Percentiles rank a stretch among this genome's conserved stretches.
These are phyloP conservation scores for Boletus rubroflammeus DNA, from an alignment of 768 basidiomycete genomes.

Conservation along the genomic window DNA sequence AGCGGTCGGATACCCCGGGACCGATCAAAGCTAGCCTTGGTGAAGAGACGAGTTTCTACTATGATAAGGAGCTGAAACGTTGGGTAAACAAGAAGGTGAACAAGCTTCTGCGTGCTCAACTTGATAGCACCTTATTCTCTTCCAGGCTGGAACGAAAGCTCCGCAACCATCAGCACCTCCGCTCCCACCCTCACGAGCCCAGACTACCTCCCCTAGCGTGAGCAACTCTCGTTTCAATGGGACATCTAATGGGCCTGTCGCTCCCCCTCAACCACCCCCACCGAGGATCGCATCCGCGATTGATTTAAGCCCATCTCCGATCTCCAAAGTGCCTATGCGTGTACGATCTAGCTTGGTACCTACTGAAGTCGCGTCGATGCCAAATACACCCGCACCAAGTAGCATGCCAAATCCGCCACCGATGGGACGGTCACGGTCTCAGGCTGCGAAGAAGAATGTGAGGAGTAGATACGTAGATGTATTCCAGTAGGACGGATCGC, in stretches of 20 bases:
- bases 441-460: conserved; percentile 67
- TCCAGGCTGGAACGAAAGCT: conserved; percentile 53
- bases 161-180: conserved; percentile 53
- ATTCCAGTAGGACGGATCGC: conserved; percentile 55
- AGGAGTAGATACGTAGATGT: conserved; percentile 89
- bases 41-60: conserved; percentile 86
- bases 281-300: conserved; percentile 61
- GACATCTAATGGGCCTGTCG: conserved; percentile 17
- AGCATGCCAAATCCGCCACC: conserved; percentile 32
- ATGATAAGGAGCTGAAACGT: conserved; percentile 89
- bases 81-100: conserved; percentile 95
- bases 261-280: conserved; percentile 20
- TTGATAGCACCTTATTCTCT: not conserved
- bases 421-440: conserved; percentile 50
- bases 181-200: conserved; percentile 80
- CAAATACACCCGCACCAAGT: conserved; percentile 28
- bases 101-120: not conserved
- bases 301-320: conserved; percentile 52
- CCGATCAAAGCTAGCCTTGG: conserved; percentile 92
- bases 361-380: conserved; percentile 35
- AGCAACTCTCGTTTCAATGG: conserved; percentile 36
- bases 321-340: conserved; percentile 50
- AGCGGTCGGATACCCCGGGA: conserved; percentile 57
- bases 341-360: conserved; percentile 66
- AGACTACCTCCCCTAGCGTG: conserved; percentile 77